These are phyloP conservation scores for Cenchrus americanus DNA, from an alignment of 176 grass and related monocot species.

Conservation along the genomic window DNA sequence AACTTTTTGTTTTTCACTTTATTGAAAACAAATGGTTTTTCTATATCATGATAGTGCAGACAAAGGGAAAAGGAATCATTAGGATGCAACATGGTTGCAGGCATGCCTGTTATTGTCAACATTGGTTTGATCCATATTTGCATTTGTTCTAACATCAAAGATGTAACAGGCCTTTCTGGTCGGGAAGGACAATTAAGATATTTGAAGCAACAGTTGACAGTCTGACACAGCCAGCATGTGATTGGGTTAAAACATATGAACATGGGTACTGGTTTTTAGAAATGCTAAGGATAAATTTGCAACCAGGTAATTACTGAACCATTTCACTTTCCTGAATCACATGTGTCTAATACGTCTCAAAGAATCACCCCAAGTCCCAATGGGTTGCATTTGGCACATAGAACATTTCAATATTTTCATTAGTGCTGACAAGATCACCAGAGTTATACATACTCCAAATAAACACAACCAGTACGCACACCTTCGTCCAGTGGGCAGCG, in stretches of 20 bases:
- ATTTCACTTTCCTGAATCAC: background rate
- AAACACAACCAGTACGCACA: background rate
- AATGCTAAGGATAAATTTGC: background rate
- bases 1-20: background rate
- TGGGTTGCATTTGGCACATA: background rate
- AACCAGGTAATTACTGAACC: conserved; percentile 1
- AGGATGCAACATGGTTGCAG: background rate
- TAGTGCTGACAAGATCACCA: background rate
- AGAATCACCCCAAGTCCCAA: background rate
- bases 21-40: background rate
- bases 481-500: background rate
- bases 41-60: background rate
- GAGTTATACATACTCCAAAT: conserved; percentile 1
- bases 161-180: background rate
- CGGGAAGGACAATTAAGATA: background rate
- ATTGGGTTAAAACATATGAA: background rate
- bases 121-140: background rate
- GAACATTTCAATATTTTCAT: background rate
- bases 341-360: background rate
- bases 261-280: background rate
- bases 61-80: background rate
- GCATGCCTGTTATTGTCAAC: background rate
- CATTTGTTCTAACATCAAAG: too few species aligned
- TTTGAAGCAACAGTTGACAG: background rate
- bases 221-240: background rate